Percentiles rank a stretch among this genome's conserved stretches.
phyloP scores from a whole-genome alignment of 305 asterid genomes.

The Andrographis paniculata region DNA sequence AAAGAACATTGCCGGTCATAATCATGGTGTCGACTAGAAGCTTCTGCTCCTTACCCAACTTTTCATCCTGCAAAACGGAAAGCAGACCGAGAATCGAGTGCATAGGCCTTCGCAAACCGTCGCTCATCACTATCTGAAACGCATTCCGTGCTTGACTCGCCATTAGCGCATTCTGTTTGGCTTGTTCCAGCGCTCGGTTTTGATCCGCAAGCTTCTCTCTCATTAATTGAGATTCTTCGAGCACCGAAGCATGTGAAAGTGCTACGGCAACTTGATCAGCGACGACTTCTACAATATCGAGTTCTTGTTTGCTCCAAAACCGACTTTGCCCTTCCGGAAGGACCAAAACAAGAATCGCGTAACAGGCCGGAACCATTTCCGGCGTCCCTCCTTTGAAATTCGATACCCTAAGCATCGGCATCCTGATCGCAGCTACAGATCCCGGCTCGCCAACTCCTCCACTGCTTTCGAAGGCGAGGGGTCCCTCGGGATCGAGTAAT shows the following conservation, averaged over 20 bases:
- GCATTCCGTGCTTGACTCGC: conserved; percentile 85
- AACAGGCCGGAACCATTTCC: conserved; percentile 75
- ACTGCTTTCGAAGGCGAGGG: conserved; percentile 68
- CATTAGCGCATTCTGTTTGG: conserved; percentile 75
- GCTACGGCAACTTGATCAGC: conserved; percentile 99
- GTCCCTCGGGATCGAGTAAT: conserved; percentile 48
- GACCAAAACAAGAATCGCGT: conserved; percentile 83
- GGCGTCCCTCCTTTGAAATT: conserved; percentile 97
- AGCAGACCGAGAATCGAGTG: conserved; percentile 86
- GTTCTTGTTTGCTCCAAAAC: conserved; percentile 67
- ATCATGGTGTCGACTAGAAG: conserved; percentile 74
- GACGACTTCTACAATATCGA: conserved; percentile 85
- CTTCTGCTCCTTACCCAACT: conserved; percentile 45
- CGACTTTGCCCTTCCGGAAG: conserved; percentile 60
- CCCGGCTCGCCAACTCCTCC: conserved; percentile 56
- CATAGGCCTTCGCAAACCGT: conserved; percentile 91
- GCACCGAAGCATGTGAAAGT: conserved; percentile 91
- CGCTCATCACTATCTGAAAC: conserved; percentile 87
- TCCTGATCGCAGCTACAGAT: conserved; percentile 81
- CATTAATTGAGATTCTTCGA: conserved; percentile 92
- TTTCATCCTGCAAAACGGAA: conserved; percentile 72
- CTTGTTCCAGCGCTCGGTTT: conserved; percentile 77
- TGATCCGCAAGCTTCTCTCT: conserved; percentile 72
- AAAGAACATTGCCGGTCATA: conserved; percentile 68
- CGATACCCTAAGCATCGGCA: conserved; percentile 92